Percentiles rank a stretch among this genome's conserved stretches.
phyloP scores from a whole-genome alignment of 768 basidiomycete genomes.

The Xerocomus brunneocitrinus region DNA sequence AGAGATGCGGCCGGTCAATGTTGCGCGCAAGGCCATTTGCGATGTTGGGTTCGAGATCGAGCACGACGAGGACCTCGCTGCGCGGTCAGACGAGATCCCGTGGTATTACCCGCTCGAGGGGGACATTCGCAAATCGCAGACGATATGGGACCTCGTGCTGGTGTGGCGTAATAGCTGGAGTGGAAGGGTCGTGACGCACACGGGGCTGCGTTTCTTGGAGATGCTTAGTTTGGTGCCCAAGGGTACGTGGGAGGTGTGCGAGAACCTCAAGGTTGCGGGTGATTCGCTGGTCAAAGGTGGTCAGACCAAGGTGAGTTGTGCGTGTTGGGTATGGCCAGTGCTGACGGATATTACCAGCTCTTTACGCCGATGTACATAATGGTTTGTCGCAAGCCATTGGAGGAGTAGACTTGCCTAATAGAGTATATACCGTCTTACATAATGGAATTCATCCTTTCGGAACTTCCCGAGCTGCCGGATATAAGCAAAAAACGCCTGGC shows the following conservation, averaged over 20 bases:
- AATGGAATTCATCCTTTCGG: not conserved
- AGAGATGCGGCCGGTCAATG: constrained; percentile 80
- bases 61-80: constrained; percentile 93
- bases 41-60: constrained; percentile 83
- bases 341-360: constrained; percentile 42
- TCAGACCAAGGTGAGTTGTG: constrained; percentile 63
- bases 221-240: constrained; percentile 77
- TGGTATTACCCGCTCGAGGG: constrained; percentile 99
- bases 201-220: constrained; percentile 73
- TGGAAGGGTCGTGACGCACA: constrained; percentile 81
- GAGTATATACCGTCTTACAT: not conserved
- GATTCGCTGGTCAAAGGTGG: constrained; percentile 80
- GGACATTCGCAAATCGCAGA: constrained; percentile 89
- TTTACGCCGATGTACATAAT: constrained; percentile 88
- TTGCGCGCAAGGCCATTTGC: constrained; percentile 71
- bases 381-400: constrained; percentile 49
- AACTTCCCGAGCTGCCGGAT: too few species aligned
- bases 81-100: constrained; percentile 65
- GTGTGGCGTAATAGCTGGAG: constrained; percentile 89
- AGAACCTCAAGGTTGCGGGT: constrained; percentile 80
- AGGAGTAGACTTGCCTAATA: constrained; percentile 4
- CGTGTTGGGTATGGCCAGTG: not conserved
- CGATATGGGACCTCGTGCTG: constrained; percentile 84
- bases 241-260: constrained; percentile 88
- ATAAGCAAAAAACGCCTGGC: too few species aligned